Evolutionary conservation across 257 asterid species (phyloP), one percentile per base, ranked within the genome.

Genomic region (Solanum medicagineum): DNA sequence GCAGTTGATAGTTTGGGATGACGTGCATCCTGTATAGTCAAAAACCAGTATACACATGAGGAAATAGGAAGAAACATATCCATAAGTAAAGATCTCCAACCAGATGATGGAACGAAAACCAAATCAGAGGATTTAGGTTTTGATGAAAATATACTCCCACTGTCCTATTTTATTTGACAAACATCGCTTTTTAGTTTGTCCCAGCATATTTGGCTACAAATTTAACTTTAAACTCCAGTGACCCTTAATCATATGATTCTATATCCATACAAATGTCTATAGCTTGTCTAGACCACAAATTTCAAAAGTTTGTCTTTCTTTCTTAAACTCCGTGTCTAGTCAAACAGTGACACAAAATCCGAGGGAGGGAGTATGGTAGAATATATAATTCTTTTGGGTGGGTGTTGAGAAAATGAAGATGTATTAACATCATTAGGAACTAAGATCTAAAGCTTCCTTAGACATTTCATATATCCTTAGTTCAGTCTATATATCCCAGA

Each of bases 1-100:
- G 99, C 98, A 88, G 91, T 88, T 59, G 99, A 97, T 79, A 97
- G 73, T 89, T 87, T 97, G 89, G 98, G 98, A 81, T 92, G 95
- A 84, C 92, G 94, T 51, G 91, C 84, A 87, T 95, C 98, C 99
- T 96, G 96, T 84, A 87, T 90, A 73, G 65, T 80, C 82, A 85
- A 81, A 40, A 57, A 88, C 66, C 49, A 81, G 63, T 63, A 86
- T 54, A 85, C 45, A 16, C 20, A 55, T 85, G 20, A 77, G 53
- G 56, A 42, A 80, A 69, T 65, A 65, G 49, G 62, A 26, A 85
- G 44, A n/a, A 62, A 36, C 74, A 49, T 65, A 32, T 24, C 32
- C 44, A 79, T 53, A 79, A 16, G 26, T 10, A 26, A 26, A 47
- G 81, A 45, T 45, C 19, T 73, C 57, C 81, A 73, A 65, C 20